Evolutionary conservation across 2,329 filamentous ascomycete genomes (phyloP).

Genomic region (Cladophialophora chaetospira): DNA sequence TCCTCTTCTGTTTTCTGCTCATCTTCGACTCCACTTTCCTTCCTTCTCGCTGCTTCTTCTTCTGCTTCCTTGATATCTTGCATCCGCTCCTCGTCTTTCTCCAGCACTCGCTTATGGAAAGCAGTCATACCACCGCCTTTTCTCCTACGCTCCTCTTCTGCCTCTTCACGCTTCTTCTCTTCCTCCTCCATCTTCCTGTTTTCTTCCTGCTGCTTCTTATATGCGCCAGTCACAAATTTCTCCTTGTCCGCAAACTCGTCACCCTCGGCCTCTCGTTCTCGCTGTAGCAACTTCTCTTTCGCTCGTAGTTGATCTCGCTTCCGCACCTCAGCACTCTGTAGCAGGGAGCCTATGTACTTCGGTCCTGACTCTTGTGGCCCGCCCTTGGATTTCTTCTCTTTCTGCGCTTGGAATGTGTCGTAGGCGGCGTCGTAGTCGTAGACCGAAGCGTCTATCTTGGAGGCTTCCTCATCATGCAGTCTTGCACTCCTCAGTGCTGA

Average conservation of each 20-base stretch:
- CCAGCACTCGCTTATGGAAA: constrained; percentile 63
- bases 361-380: constrained; percentile 41
- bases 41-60: constrained; percentile 39
- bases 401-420: constrained; percentile 47
- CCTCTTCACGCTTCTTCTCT: constrained; percentile 56
- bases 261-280: constrained; percentile 65
- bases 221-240: constrained; percentile 66
- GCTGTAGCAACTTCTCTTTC: constrained; percentile 61
- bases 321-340: constrained; percentile 61
- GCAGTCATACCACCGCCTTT: constrained; percentile 55
- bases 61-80: constrained; percentile 59
- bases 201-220: constrained; percentile 66
- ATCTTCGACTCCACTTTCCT: constrained; percentile 40
- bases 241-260: constrained; percentile 68
- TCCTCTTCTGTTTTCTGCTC: constrained; percentile 39
- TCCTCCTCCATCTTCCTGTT: constrained; percentile 59
- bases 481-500: constrained; percentile 49
- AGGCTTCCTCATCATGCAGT: constrained; percentile 47
- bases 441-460: constrained; percentile 49
- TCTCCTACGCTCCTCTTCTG: constrained; percentile 54
- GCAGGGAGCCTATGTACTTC: constrained; percentile 63
- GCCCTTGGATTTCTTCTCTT: constrained; percentile 33
- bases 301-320: constrained; percentile 66
- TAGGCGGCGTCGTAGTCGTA: constrained; percentile 55
- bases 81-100: constrained; percentile 59